Base-by-base conservation (phyloP, 108 stramenopile species). In the Cyclostephanos tholiformis region DNA sequence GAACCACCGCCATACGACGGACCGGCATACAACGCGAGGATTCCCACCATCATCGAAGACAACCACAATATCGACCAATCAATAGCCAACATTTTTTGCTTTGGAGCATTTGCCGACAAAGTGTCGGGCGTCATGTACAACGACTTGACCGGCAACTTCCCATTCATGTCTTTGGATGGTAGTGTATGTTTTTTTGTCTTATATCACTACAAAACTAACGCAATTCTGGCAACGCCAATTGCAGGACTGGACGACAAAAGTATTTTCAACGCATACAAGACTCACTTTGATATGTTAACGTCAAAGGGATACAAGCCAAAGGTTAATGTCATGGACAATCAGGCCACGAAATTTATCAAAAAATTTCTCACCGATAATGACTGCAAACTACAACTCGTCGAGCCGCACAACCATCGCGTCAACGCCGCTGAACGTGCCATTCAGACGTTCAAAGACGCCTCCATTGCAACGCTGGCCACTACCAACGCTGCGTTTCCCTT, bases 391-490 rank as follows among this genome's bases (percentile, higher is more conserved):
- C 52, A 53, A 20, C 6, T 53, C 0, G 52, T 53, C 6, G 23
- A 53, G 8, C 52, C 52, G 0, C 52, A 53, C 23, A 53, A 53
- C 19, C 79, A 84, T 55, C 65, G 79, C 1, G 35, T n/a, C n/a
- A n/a, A n/a, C n/a, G n/a, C n/a, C n/a, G n/a, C n/a, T n/a, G n/a
- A n/a, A n/a, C n/a, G n/a, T 59, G 84, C 84, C 36, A 84, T 84
- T 14, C 79, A 55, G 16, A 84, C 83, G 16, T 80, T 76, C 52
- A 63, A 75, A 51, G 72, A 80, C 38, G 79, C 80, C 36, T 80
- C 80, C 69, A 72, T 84, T 35, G 64, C 79, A 4, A 61, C 49
- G 17, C 70, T 84, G 29, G 52, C 52, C 53, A 46, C 60, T 8
- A 71, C 63, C 7, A 49, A 80, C 51, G 25, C 22, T 3, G 53